These are phyloP conservation scores for Alternaria novae-zelandiae DNA, from an alignment of 2,329 filamentous ascomycete species.

Conservation along the genomic window DNA sequence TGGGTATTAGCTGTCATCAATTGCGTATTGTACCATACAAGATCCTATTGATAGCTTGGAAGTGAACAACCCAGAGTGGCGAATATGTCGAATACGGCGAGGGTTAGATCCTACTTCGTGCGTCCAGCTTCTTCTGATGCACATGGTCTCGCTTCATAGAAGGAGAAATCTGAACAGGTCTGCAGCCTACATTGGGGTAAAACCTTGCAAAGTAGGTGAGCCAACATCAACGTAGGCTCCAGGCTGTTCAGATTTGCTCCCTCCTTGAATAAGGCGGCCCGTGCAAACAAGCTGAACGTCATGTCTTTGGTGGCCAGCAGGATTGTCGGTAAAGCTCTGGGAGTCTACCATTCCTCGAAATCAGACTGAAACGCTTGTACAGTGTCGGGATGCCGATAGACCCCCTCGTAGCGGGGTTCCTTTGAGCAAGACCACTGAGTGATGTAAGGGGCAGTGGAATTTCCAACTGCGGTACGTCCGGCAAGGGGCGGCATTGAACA, in stretches of 20 bases:
- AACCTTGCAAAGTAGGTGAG: neutral
- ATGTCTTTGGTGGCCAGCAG: neutral
- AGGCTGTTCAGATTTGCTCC: neutral
- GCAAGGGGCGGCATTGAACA: conserved; percentile 2
- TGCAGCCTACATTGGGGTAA: neutral
- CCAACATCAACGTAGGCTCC: neutral
- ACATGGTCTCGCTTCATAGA: neutral
- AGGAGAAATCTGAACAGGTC: neutral
- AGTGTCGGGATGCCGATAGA: neutral
- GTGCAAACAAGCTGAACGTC: neutral
- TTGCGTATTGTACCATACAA: too few relatives aligned
- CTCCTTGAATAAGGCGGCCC: neutral
- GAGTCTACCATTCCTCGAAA: neutral
- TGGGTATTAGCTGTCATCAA: rapidly evolving
- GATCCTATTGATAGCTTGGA: neutral
- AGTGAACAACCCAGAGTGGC: neutral
- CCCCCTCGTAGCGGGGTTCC: neutral
- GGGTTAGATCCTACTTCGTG: neutral
- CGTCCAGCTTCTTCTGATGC: neutral
- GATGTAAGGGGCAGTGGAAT: neutral
- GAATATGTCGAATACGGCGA: neutral
- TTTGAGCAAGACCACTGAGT: neutral
- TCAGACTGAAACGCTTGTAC: neutral
- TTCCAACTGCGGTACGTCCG: neutral
- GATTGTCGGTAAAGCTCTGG: neutral